Evolutionary conservation across 441 rosid genomes (phyloP), one percentile per base, ranked within the genome.

Genomic region (Gossypium armourianum): DNA sequence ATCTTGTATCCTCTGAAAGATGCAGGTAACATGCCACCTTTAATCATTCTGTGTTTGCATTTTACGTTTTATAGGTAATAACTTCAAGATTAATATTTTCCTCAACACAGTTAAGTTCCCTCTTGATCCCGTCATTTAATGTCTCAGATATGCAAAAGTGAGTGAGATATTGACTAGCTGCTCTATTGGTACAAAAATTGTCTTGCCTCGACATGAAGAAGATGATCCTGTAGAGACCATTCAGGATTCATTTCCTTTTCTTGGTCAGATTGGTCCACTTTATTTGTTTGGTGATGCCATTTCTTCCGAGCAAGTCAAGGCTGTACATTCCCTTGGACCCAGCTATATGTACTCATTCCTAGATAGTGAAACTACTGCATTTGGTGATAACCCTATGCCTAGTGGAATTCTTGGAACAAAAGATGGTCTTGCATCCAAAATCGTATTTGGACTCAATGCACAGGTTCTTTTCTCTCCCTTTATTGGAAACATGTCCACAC

Each of bases 341-440:
- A 92, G 98, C 86, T 95, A 95, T 74, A 95, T 92, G 99, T 92
- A 92, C 74, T 86, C 95, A 2, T 95, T 95, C 84, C 88, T 89
- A 72, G 96, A 95, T 77, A 87, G 85, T 77, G 96, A 92, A 76
- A 80, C 84, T 72, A 80, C 87, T 53, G 79, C 88, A 67, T 75
- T 77, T 77, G 79, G 81, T 83, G 88, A 85, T 73, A 85, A 73
- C 74, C 87, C 86, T 67, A 61, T 88, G 76, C 87, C 88, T 57
- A 86, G 92, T 86, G 97, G 92, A 63, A 78, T 92, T 83, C 89
- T 92, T 80, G 98, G 92, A 83, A 86, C 86, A 76, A 94, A 89
- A 83, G 97, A 94, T 73, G 98, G 97, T 71, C 95, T 95, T 77
- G 90, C 96, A 72, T 88, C 95, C 70, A 95, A 92, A 83, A 85